phyloP scores from a whole-genome alignment of 306 rosid species.

The Leucaena leucocephala region DNA sequence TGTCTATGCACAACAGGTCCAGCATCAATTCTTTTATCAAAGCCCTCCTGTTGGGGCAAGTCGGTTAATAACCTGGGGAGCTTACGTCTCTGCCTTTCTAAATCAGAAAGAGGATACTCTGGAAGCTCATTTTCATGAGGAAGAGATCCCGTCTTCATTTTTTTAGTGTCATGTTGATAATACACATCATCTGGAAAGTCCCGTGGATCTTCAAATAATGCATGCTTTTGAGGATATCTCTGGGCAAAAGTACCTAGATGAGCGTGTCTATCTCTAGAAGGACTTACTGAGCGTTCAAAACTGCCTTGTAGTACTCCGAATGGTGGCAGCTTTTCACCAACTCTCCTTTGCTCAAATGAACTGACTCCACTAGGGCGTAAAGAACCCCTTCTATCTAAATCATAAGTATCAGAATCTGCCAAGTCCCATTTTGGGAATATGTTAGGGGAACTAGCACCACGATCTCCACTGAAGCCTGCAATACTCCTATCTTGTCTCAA shows the following conservation, averaged over 20 bases:
- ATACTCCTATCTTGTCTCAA: constrained; percentile 47
- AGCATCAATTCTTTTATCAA: constrained; percentile 57
- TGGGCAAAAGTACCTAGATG: constrained; percentile 53
- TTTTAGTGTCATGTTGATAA: constrained; percentile 56
- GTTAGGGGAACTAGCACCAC: constrained; percentile 56
- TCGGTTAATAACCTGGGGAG: constrained; percentile 55
- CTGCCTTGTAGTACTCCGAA: constrained; percentile 54
- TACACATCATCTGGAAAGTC: constrained; percentile 65
- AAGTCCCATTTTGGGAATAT: constrained; percentile 51
- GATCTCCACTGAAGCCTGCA: constrained; percentile 48
- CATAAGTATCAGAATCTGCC: constrained; percentile 60
- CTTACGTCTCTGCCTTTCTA: constrained; percentile 62
- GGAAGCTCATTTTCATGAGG: constrained; percentile 78
- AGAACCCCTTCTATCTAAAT: constrained; percentile 52
- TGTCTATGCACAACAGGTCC: constrained; percentile 60
- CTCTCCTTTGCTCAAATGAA: constrained; percentile 59
- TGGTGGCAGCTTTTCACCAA: constrained; percentile 61
- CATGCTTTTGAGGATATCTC: constrained; percentile 54
- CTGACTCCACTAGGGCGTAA: constrained; percentile 55
- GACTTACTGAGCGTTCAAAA: constrained; percentile 57
- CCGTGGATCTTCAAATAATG: constrained; percentile 64
- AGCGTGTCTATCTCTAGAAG: constrained; percentile 62
- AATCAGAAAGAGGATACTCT: constrained; percentile 67
- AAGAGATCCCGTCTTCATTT: constrained; percentile 58
- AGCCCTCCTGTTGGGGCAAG: constrained; percentile 50